Conservation (phyloP, 1,284 basidiomycete species). For the Cryptococcus floricola region DNA sequence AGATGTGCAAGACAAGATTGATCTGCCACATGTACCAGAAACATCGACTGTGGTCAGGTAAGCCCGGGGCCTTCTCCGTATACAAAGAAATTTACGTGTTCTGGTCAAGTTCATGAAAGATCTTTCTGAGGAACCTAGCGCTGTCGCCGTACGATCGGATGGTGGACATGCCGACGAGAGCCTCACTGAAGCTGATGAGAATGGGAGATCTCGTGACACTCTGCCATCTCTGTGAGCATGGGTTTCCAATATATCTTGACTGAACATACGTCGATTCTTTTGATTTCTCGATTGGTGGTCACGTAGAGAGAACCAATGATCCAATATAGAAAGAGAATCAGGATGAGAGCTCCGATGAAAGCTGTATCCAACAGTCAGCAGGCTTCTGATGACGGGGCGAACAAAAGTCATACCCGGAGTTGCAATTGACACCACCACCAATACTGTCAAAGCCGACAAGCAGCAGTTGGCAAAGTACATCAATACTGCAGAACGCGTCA, state of each 20-base stretch:
- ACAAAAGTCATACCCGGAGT: slow-evolving; percentile 31
- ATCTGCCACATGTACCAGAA: slow-evolving; percentile 49
- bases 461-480: slow-evolving; percentile 44
- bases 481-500: slow-evolving; percentile 21
- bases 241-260: neutral
- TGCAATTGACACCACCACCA: slow-evolving; percentile 42
- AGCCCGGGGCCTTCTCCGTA: slow-evolving; percentile 6
- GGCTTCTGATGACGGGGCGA: slow-evolving; percentile 10
- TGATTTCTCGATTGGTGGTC: slow-evolving; percentile 53
- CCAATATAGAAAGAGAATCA: slow-evolving; percentile 51
- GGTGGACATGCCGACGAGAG: slow-evolving; percentile 51
- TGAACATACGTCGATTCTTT: slow-evolving; percentile 52
- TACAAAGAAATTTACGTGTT: slow-evolving; percentile 41
- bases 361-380: slow-evolving; percentile 3
- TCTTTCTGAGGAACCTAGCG: slow-evolving; percentile 50
- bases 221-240: slow-evolving; percentile 6
- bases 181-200: slow-evolving; percentile 55
- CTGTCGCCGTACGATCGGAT: slow-evolving; percentile 55
- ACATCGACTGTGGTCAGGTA: slow-evolving; percentile 26
- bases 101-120: slow-evolving; percentile 51
- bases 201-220: slow-evolving; percentile 55
- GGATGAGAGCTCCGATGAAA: slow-evolving; percentile 48
- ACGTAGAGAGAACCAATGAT: slow-evolving; percentile 51
- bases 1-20: slow-evolving; percentile 51
- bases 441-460: slow-evolving; percentile 35